These are phyloP conservation scores for Meyerozyma sp. DNA, from an alignment of 1,139 yeast genomes.

Conservation along the genomic window DNA sequence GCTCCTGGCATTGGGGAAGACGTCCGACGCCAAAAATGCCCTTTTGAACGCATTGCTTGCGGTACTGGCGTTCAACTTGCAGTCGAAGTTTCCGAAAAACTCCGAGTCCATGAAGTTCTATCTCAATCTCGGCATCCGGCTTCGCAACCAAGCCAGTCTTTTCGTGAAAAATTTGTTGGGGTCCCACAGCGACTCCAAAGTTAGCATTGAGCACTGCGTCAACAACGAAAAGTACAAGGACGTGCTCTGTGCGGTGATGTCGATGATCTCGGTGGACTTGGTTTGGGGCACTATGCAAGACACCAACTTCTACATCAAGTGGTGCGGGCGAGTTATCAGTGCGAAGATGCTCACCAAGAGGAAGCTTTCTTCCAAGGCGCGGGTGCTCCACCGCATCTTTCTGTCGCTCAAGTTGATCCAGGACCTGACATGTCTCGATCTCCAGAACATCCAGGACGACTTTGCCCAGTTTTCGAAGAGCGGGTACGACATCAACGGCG, in stretches of 20 bases:
- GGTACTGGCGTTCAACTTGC: slow-evolving; percentile 76
- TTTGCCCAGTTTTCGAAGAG: slow-evolving; percentile 23
- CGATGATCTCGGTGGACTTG: slow-evolving; percentile 84
- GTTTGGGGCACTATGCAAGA: slow-evolving; percentile 93
- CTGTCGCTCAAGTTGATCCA: slow-evolving; percentile 72
- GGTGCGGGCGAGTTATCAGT: slow-evolving; percentile 72
- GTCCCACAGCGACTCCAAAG: slow-evolving; percentile 26
- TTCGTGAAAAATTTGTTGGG: slow-evolving; percentile 51
- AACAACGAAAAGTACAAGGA: slow-evolving; percentile 74
- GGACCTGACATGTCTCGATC: slow-evolving; percentile 60
- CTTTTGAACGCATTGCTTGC: slow-evolving; percentile 75
- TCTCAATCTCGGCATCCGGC: slow-evolving; percentile 64
- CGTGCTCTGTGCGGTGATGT: slow-evolving; percentile 74
- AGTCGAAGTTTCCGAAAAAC: slow-evolving; percentile 59
- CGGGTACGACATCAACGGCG: slow-evolving; percentile 39
- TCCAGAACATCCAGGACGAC: slow-evolving; percentile 34
- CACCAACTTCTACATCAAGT: slow-evolving; percentile 66
- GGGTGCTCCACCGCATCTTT: slow-evolving; percentile 71
- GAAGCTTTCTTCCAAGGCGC: slow-evolving; percentile 68
- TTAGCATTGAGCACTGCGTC: slow-evolving; percentile 48
- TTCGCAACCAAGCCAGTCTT: slow-evolving; percentile 69
- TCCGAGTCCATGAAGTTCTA: slow-evolving; percentile 65
- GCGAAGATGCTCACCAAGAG: slow-evolving; percentile 65
- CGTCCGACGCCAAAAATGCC: slow-evolving; percentile 74
- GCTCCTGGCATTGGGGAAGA: slow-evolving; percentile 64